Base-by-base conservation (phyloP, 257 asterid species). In the Solanum virginianum region DNA sequence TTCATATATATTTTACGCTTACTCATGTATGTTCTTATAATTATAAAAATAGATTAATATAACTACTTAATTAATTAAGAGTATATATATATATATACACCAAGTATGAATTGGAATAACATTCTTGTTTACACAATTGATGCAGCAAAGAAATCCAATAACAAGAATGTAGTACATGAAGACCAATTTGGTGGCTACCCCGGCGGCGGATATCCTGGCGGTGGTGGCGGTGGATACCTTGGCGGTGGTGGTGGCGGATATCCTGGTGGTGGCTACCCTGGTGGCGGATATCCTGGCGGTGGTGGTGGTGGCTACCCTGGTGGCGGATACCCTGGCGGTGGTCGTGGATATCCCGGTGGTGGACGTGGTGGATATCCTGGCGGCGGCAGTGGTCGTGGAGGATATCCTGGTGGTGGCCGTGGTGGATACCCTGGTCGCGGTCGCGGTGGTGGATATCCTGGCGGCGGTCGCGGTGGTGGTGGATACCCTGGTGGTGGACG, bases 281-380 rank as follows among this genome's bases (percentile, higher is more conserved):
- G 63, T 0, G 47, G 63, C 0, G 90, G 87, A 83, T 82, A 88
- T 11, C 85, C 49, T 22, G 88, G 87, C 16, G 91, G 84, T 43
- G 77, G 45, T 29, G 82, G 66, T 0, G 62, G 82, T 26, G 63
- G 80, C 5, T n/a, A 45, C 1, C 36, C 36, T 0, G 39, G 43
- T 0, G 65, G 71, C 0, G 54, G 68, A 5, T 53, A 80, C 7
- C 53, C 72, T 7, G 59, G 36, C 10, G 55, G 32, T 2, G 16
- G 69, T 2, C 60, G 32, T 29, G 18, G 62, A 4, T 49, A 49
- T 4, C 54, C 54, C 1, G 49, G 69, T 0, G 24, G 69, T 1
- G 16, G 36, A 3, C 43, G 43, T 4, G 8, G 69, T 0, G 17
- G 39, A 22, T 60, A 60, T 3, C 68, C 32, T 1, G 71, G 71